Conservation (phyloP, 805 yeast genomes). For the Tetrapisispora iriomotensis region DNA sequence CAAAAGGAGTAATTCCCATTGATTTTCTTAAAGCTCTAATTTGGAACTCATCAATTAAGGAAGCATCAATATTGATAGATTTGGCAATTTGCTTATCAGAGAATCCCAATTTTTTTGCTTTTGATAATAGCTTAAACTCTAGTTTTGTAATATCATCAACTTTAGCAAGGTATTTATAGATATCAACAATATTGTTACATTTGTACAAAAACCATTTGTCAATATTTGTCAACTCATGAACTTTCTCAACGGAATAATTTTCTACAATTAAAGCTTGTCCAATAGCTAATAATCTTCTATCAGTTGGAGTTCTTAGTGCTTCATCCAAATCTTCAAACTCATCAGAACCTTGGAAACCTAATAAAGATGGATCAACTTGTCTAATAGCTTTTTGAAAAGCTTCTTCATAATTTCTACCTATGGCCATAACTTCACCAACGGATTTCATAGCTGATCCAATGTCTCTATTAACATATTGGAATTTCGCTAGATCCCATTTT, state of each 20-base stretch:
- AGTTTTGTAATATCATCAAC: slow-evolving; percentile 49
- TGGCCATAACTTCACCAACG: slow-evolving; percentile 98
- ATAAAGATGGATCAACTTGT: slow-evolving; percentile 82
- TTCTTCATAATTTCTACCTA: slow-evolving; percentile 96
- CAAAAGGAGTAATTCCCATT: slow-evolving; percentile 84
- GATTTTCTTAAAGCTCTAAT: slow-evolving; percentile 76
- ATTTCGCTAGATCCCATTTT: slow-evolving; percentile 94
- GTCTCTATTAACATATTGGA: slow-evolving; percentile 87
- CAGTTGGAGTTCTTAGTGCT: slow-evolving; percentile 77
- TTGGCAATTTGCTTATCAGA: slow-evolving; percentile 87
- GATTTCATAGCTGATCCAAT: slow-evolving; percentile 97
- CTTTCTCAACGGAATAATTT: slow-evolving; percentile 81
- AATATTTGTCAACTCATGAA: slow-evolving; percentile 84
- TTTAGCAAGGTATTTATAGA: slow-evolving; percentile 71
- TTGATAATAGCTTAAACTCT: slow-evolving; percentile 56
- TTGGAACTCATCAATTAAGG: slow-evolving; percentile 50
- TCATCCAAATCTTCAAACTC: slow-evolving; percentile 67
- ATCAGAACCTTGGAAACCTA: slow-evolving; percentile 85
- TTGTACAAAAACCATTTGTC: slow-evolving; percentile 95
- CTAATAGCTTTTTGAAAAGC: slow-evolving; percentile 95
- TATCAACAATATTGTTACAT: slow-evolving; percentile 82
- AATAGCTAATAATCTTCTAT: slow-evolving; percentile 95
- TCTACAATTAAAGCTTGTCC: slow-evolving; percentile 94
- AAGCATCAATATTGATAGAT: slow-evolving; percentile 46
- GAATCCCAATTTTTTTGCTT: slow-evolving; percentile 91